Conservation (phyloP, 2,329 filamentous ascomycete species). For the Samsoniella hepiali region DNA sequence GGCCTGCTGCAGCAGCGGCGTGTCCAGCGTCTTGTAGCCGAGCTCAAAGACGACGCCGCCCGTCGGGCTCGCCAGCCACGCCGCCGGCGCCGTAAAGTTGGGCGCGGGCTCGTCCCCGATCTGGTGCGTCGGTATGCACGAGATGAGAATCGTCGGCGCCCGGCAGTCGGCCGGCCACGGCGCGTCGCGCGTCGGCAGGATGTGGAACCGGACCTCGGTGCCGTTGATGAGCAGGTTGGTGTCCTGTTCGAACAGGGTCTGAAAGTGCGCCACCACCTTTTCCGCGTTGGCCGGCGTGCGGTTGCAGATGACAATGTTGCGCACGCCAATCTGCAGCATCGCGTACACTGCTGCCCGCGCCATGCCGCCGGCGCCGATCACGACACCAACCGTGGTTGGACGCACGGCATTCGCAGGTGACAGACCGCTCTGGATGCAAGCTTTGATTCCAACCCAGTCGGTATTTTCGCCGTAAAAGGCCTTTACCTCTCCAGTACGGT, state of each 20-base stretch:
- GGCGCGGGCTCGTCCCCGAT: conserved; percentile 62
- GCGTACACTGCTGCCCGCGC: conserved; percentile 74
- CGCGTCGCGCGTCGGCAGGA: conserved; percentile 57
- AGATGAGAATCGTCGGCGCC: conserved; percentile 70
- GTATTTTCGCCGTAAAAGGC: conserved; percentile 77
- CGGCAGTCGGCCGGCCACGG: conserved; percentile 62
- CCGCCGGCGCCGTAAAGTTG: conserved; percentile 64
- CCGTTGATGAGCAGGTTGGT: conserved; percentile 43
- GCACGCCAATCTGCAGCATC: conserved; percentile 72
- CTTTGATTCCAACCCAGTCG: conserved; percentile 76
- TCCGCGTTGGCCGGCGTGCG: conserved; percentile 65
- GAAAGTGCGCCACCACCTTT: conserved; percentile 67
- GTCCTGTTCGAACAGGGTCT: conserved; percentile 49
- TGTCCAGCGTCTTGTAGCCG: conserved; percentile 70
- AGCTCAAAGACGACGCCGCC: conserved; percentile 75
- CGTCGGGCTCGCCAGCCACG: conserved; percentile 69
- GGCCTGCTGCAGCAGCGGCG: conserved; percentile 67
- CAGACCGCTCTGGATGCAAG: conserved; percentile 67
- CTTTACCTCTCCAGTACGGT: conserved; percentile 62
- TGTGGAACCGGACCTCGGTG: conserved; percentile 47
- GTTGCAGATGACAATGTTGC: conserved; percentile 73
- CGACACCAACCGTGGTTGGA: conserved; percentile 51
- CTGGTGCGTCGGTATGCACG: conserved; percentile 70
- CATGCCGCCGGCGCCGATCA: conserved; percentile 71
- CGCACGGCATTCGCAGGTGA: conserved; percentile 68